Conservation (phyloP, 495 filamentous ascomycete genomes). For the Coniosporium apollinis region DNA sequence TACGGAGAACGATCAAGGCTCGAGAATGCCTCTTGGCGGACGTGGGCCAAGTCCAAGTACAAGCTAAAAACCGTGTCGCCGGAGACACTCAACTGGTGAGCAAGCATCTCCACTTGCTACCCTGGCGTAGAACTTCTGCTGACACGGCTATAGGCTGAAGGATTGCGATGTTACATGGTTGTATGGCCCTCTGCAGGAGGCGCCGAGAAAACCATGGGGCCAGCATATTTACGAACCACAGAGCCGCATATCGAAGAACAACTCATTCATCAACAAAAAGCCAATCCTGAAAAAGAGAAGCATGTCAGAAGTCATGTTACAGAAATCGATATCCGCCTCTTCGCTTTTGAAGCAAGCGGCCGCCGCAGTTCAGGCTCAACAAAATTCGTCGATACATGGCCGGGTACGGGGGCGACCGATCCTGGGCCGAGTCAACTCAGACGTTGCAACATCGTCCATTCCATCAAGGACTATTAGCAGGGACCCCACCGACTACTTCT, state of each 20-base stretch:
- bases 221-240: slow-evolving; percentile 33
- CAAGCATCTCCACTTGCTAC: slow-evolving; percentile 18
- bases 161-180: slow-evolving; percentile 97
- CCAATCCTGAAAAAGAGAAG: slow-evolving; percentile 93
- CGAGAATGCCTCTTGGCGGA: slow-evolving; percentile 95
- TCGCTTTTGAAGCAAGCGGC: slow-evolving; percentile 88
- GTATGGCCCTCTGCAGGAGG: slow-evolving; percentile 79
- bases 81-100: slow-evolving; percentile 78
- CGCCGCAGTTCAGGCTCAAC: slow-evolving; percentile 79
- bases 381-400: slow-evolving; percentile 23
- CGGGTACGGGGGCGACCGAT: slow-evolving; percentile 20
- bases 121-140: slow-evolving; percentile 5
- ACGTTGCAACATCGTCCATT: slow-evolving; percentile 38
- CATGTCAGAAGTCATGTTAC: slow-evolving; percentile 89
- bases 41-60: slow-evolving; percentile 88
- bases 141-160: slow-evolving; percentile 52
- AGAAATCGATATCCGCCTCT: slow-evolving; percentile 75
- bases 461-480: slow-evolving; percentile 37
- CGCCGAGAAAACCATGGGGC: slow-evolving; percentile 18
- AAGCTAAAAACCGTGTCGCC: slow-evolving; percentile 73
- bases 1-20: slow-evolving; percentile 69
- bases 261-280: slow-evolving; percentile 70
- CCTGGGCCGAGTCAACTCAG: slow-evolving; percentile 44
- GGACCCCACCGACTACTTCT: slow-evolving; percentile 37
- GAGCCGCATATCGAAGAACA: slow-evolving; percentile 55